These are phyloP conservation scores for Colletotrichum sp. DNA, from an alignment of 2,329 filamentous ascomycete species.

Conservation along the genomic window DNA sequence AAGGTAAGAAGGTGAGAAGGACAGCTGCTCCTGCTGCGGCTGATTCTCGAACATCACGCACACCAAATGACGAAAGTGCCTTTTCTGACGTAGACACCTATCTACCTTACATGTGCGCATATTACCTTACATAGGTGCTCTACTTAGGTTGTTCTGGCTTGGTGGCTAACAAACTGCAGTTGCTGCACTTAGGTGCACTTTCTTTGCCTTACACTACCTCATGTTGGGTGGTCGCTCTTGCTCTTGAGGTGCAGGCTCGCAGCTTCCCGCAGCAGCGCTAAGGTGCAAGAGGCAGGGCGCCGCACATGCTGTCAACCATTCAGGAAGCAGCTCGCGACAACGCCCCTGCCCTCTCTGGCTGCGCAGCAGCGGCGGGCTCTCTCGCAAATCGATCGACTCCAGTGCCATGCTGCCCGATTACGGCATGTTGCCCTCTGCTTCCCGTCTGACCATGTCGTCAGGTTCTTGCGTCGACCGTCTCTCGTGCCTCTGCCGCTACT, in stretches of 20 bases:
- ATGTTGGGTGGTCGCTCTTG: background rate
- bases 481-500: background rate
- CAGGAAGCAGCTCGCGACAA: background rate
- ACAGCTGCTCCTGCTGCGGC: background rate
- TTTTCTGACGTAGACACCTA: background rate
- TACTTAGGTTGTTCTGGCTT: background rate
- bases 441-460: background rate
- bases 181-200: background rate
- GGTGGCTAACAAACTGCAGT: background rate
- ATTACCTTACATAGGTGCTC: background rate
- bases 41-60: background rate
- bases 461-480: background rate
- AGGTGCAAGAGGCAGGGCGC: conserved; percentile 3
- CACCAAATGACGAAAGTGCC: background rate
- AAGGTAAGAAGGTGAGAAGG: background rate
- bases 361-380: background rate
- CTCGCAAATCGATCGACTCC: conserved; percentile 12
- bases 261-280: conserved; percentile 18
- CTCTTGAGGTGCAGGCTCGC: background rate
- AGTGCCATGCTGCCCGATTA: background rate
- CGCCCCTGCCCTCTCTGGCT: conserved; percentile 1
- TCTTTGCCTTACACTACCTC: background rate
- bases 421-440: background rate
- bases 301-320: background rate
- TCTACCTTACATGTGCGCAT: background rate